Evolutionary conservation across 2,329 filamentous ascomycete species (phyloP).

Genomic region (Apiospora arundinis): DNA sequence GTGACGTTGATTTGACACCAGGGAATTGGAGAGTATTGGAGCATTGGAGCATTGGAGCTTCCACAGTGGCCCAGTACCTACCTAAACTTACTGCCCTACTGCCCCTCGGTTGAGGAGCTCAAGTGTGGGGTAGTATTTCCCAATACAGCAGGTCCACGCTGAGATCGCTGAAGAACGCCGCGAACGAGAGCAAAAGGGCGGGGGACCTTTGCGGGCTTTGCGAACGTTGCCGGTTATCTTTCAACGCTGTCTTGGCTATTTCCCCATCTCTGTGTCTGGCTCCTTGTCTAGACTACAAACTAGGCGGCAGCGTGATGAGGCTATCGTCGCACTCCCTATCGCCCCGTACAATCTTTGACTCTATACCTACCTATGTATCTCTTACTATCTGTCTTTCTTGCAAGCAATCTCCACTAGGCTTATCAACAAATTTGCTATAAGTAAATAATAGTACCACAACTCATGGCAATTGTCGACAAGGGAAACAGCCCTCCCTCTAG

Average conservation of each 20-base stretch:
- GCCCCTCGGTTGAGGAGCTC: constrained; percentile 8
- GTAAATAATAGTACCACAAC: background rate
- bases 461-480: background rate
- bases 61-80: too few species aligned
- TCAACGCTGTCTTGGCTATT: background rate
- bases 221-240: background rate
- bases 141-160: constrained; percentile 22
- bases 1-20: constrained; percentile 14
- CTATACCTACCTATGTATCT: too few species aligned
- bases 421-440: background rate
- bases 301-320: constrained; percentile 2
- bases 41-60: too few species aligned
- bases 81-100: too few species aligned
- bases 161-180: background rate
- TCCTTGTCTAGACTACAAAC: background rate
- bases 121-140: constrained; percentile 21
- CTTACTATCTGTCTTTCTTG: background rate
- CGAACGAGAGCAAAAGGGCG: too few species aligned
- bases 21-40: background rate
- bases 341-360: background rate
- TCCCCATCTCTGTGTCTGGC: background rate
- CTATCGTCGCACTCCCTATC: constrained; percentile 11
- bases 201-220: too few species aligned
- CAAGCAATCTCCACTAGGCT: constrained; percentile 1
- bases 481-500: background rate